Conservation (phyloP, 768 basidiomycete species). For the Xerocomus brunneocitrinus region DNA sequence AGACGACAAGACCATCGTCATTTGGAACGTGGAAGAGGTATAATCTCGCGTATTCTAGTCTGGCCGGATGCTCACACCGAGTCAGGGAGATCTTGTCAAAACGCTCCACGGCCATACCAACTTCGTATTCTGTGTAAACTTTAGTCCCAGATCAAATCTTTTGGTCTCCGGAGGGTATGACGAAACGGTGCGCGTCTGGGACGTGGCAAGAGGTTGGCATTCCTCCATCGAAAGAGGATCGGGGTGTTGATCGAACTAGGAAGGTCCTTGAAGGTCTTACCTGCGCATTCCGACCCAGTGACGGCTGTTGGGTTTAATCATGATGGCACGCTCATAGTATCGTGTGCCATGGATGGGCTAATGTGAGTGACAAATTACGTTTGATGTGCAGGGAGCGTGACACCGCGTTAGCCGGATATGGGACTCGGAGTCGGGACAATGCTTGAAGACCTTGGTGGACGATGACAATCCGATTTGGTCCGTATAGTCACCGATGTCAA, state of each 20-base stretch:
- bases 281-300: constrained; percentile 97
- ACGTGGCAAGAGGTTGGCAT: constrained; percentile 73
- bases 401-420: constrained; percentile 76
- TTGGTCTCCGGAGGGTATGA: constrained; percentile 93
- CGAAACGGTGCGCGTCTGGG: constrained; percentile 96
- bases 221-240: not conserved
- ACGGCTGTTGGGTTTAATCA: constrained; percentile 91
- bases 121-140: constrained; percentile 92
- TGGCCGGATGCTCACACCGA: not conserved
- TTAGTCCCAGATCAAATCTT: constrained; percentile 84
- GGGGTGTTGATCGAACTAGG: constrained; percentile 41
- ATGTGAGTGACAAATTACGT: constrained; percentile 55
- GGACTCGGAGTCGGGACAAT: constrained; percentile 97
- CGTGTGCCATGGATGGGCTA: constrained; percentile 93
- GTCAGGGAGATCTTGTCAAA: constrained; percentile 55
- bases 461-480: constrained; percentile 94
- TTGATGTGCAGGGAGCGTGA: constrained; percentile 3
- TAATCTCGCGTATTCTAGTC: constrained; percentile 9
- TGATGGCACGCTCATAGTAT: constrained; percentile 92
- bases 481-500: constrained; percentile 9
- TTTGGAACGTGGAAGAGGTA: constrained; percentile 78
- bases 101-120: constrained; percentile 83
- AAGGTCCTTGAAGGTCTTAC: constrained; percentile 78
- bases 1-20: constrained; percentile 84
- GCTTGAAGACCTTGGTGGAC: constrained; percentile 93